A percentile compares a stretch with the other conserved stretches of the same genome.
These are phyloP conservation scores for Tuber aestivum DNA, from an alignment of 495 filamentous ascomycete genomes.

Conservation along the genomic window DNA sequence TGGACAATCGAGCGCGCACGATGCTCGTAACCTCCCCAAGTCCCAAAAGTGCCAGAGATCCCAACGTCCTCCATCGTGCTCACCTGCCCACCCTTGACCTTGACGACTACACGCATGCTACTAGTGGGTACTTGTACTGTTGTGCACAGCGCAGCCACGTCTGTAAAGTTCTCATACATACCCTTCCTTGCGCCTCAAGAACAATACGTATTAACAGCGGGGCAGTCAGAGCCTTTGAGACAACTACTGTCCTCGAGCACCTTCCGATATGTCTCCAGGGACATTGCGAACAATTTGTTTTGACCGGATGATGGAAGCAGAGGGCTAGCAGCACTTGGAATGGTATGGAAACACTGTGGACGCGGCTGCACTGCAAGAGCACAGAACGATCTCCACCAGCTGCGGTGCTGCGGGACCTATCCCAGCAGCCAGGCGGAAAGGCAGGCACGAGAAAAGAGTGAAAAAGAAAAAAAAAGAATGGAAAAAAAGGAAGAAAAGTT, in stretches of 20 bases:
- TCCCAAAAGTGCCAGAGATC: background rate
- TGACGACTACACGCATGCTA: background rate
- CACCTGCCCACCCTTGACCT: background rate
- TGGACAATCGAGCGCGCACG: background rate
- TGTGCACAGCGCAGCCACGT: background rate
- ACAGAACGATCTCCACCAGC: background rate
- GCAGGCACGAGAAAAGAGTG: background rate
- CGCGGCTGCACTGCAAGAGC: background rate
- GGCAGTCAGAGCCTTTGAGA: background rate
- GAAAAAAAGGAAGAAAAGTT: background rate
- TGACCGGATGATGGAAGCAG: background rate
- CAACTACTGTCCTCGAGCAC: no score
- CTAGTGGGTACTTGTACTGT: no score
- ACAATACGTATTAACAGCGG: background rate
- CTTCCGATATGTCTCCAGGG: background rate
- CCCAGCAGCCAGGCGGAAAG: background rate
- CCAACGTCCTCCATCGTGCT: background rate
- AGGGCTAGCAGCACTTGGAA: background rate
- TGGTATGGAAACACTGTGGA: background rate
- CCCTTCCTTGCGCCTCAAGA: background rate
- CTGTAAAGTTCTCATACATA: background rate
- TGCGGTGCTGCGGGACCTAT: background rate
- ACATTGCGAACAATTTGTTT: background rate
- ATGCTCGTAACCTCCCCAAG: background rate
- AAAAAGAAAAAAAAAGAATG: background rate